phyloP scores from a whole-genome alignment of 306 rosid genomes.

The Acacia melanoxylon region DNA sequence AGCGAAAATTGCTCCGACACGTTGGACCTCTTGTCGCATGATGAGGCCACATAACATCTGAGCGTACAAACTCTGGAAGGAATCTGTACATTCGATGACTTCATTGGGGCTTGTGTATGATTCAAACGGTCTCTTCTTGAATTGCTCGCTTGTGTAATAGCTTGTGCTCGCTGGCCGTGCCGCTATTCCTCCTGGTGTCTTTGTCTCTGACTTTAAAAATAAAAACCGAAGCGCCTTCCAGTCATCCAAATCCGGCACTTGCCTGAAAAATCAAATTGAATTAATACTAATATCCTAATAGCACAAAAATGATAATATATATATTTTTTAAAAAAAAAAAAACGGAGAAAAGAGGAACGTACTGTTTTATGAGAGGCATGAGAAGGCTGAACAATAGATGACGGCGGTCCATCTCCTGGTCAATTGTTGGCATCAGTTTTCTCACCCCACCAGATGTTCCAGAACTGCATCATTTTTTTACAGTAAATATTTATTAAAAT shows the following conservation, averaged over 20 bases:
- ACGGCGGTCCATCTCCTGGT: slow-evolving; percentile 74
- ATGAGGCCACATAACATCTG: slow-evolving; percentile 89
- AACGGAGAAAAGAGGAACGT: not conserved
- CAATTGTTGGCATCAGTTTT: slow-evolving; percentile 83
- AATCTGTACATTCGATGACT: slow-evolving; percentile 67
- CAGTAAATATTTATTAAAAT: not conserved
- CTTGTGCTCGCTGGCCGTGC: slow-evolving; percentile 84
- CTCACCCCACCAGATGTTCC: slow-evolving; percentile 91
- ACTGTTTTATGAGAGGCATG: slow-evolving; percentile 85
- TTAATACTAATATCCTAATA: no score
- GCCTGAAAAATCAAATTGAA: slow-evolving; percentile 35
- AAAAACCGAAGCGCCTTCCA: slow-evolving; percentile 75
- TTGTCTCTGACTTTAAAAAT: slow-evolving; percentile 64
- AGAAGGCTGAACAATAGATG: slow-evolving; percentile 70
- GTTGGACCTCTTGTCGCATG: slow-evolving; percentile 70
- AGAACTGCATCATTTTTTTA: slow-evolving; percentile 48
- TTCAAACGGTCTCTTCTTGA: slow-evolving; percentile 61
- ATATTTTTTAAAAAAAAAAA: no score
- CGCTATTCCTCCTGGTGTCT: slow-evolving; percentile 67
- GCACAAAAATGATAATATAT: no score
- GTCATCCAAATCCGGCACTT: slow-evolving; percentile 65
- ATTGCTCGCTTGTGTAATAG: slow-evolving; percentile 77
- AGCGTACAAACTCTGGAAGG: slow-evolving; percentile 84
- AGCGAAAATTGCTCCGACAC: slow-evolving; percentile 83
- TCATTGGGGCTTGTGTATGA: slow-evolving; percentile 83